Evolutionary conservation across 768 basidiomycete genomes (phyloP), one percentile per base, ranked within the genome.

Genomic region (Pisolithus marmoratus): DNA sequence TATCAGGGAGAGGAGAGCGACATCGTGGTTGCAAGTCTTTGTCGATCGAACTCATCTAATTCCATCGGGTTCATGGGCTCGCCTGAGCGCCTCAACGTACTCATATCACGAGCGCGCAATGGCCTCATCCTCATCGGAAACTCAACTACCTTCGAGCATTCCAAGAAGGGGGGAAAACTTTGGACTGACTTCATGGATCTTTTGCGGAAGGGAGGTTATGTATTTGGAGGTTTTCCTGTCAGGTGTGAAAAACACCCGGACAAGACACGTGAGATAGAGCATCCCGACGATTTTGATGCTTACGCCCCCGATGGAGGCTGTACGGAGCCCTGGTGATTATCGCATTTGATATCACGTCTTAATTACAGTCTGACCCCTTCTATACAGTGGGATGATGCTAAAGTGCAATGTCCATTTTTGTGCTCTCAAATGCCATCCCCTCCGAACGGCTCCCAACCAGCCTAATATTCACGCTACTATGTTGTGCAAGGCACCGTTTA

Each of bases 1-100:
- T 88, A 86, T 54, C 86, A 87, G 60, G 85, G 85, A 3, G 86
- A 87, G 60, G 85, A 87, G 63, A 81, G 81, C 31, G 78, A 87
- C 46, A 81, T 88, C 45, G 81, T 88, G 23, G 67, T 88, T 31
- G 72, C 74, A 5, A 80, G 77, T 11, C 63, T 88, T 29, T 84
- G 82, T 0, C 66, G 85, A 45, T 85, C 83, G 55, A 86, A 88
- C 52, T 5, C 67, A 0, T 51, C 64, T 0, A 60, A 74, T 46
- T 77, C 81, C 51, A 87, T 87, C 22, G 85, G 86, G 1, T 87
- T 88, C 67, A 85, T 88, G 84, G 77, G 66, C 31, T 74, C 85
- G 3, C 78, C 82, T 0, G 83, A 87, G 63, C 79, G 85, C 20
- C 68, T 87, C 22, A 88, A 85, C 49, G 85, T 88, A 7, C 70